Percentiles rank a stretch among this genome's conserved stretches.
These are phyloP conservation scores for Talaromyces funiculosus DNA, from an alignment of 2,329 filamentous ascomycete species.

Conservation along the genomic window DNA sequence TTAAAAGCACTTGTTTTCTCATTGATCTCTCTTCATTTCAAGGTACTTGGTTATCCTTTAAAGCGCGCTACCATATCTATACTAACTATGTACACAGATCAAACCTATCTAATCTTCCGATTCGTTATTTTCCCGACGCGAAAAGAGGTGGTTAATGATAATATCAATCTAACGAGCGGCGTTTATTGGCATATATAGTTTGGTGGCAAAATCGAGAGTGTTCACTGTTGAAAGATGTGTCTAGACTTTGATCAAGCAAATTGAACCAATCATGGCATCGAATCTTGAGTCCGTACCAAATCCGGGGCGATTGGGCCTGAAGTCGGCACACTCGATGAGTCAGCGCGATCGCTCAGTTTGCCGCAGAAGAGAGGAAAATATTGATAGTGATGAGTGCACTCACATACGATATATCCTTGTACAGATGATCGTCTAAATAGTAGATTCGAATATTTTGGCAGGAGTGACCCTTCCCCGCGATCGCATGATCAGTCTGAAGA, in stretches of 20 bases:
- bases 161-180: slow-evolving; percentile 4
- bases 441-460: background rate
- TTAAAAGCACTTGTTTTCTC: slow-evolving; percentile 96
- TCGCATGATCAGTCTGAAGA: slow-evolving; percentile 21
- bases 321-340: background rate
- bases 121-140: background rate
- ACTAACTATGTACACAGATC: slow-evolving; percentile 35
- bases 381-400: background rate
- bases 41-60: slow-evolving; percentile 47
- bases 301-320: background rate
- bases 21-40: slow-evolving; percentile 93
- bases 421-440: background rate
- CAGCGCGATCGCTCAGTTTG: background rate
- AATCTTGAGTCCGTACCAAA: background rate
- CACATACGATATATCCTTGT: background rate
- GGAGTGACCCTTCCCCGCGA: slow-evolving; percentile 29
- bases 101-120: slow-evolving; percentile 43
- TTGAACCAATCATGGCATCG: slow-evolving; percentile 1
- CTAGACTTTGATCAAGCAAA: background rate
- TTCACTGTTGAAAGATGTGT: background rate
- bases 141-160: background rate
- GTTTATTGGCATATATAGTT: slow-evolving; percentile 3
- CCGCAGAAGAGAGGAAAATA: background rate
- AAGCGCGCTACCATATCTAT: background rate
- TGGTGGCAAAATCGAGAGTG: background rate